Conservation (phyloP, 2,329 filamentous ascomycete genomes). For the Pseudopithomyces chartarum region DNA sequence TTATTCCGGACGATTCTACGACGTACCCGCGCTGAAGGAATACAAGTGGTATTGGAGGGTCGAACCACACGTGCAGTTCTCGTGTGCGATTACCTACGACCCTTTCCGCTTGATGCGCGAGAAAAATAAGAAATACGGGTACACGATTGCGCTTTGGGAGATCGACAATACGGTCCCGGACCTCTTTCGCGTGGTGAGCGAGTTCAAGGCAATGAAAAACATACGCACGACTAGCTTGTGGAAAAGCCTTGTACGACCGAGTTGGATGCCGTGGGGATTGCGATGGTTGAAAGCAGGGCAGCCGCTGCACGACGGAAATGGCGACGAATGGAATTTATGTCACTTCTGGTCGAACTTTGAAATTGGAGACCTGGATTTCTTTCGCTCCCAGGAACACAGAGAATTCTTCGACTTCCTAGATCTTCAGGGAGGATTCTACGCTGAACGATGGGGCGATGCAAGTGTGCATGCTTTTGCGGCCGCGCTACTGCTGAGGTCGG, state of each 20-base stretch:
- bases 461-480: slow-evolving; percentile 91
- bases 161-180: slow-evolving; percentile 76
- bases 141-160: slow-evolving; percentile 95
- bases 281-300: slow-evolving; percentile 12
- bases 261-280: slow-evolving; percentile 21
- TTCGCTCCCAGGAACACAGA: slow-evolving; percentile 83
- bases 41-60: slow-evolving; percentile 95
- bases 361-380: slow-evolving; percentile 89
- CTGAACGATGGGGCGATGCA: slow-evolving; percentile 80
- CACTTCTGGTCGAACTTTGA: slow-evolving; percentile 99
- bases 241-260: slow-evolving; percentile 19
- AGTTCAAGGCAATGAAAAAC: slow-evolving; percentile 14
- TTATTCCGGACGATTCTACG: slow-evolving; percentile 79
- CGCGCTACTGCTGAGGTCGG: slow-evolving; percentile 83
- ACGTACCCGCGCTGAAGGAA: slow-evolving; percentile 80
- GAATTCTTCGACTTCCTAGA: slow-evolving; percentile 87
- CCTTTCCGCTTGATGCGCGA: slow-evolving; percentile 96
- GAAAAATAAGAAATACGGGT: slow-evolving; percentile 95
- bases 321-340: slow-evolving; percentile 91
- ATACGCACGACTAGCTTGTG: slow-evolving; percentile 18
- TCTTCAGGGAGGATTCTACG: neutral
- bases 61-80: slow-evolving; percentile 95
- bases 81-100: slow-evolving; percentile 96
- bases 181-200: slow-evolving; percentile 16
- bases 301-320: slow-evolving; percentile 68